Evolutionary conservation across 75 land plant species (phyloP).

Genomic region (Pinus taeda): DNA sequence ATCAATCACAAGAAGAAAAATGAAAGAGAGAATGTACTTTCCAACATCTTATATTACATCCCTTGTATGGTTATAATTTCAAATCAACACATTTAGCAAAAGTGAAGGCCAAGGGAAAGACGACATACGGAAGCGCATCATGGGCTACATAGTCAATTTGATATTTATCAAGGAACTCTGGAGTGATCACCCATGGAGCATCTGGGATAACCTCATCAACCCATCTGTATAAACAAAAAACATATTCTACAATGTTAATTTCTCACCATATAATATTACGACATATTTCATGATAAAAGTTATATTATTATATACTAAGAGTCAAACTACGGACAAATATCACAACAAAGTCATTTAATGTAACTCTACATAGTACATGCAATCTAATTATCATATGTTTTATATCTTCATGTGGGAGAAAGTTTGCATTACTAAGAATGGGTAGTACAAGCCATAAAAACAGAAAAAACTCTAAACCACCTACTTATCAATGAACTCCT

Average conservation of each 20-base stretch:
- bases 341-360: background rate
- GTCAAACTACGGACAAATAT: background rate
- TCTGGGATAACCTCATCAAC: conserved; percentile 60
- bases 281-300: too few relatives aligned
- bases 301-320: background rate
- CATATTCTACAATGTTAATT: background rate
- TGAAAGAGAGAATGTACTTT: too few relatives aligned
- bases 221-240: conserved; percentile 45
- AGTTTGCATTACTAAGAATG: too few relatives aligned
- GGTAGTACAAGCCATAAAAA: too few relatives aligned
- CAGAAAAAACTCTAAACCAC: too few relatives aligned
- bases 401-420: too few relatives aligned
- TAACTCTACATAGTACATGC: too few relatives aligned
- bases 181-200: conserved; percentile 67
- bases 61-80: too few relatives aligned
- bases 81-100: background rate
- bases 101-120: background rate
- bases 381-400: too few relatives aligned
- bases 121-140: conserved; percentile 44
- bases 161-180: conserved; percentile 56
- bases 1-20: too few relatives aligned
- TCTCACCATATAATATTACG: background rate
- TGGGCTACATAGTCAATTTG: conserved; percentile 62
- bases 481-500: too few relatives aligned
- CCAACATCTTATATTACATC: too few relatives aligned